A percentile compares a stretch with the other conserved stretches of the same genome.
These are phyloP conservation scores for Dothistroma septosporum DNA, from an alignment of 2,329 filamentous ascomycete genomes.

Conservation along the genomic window DNA sequence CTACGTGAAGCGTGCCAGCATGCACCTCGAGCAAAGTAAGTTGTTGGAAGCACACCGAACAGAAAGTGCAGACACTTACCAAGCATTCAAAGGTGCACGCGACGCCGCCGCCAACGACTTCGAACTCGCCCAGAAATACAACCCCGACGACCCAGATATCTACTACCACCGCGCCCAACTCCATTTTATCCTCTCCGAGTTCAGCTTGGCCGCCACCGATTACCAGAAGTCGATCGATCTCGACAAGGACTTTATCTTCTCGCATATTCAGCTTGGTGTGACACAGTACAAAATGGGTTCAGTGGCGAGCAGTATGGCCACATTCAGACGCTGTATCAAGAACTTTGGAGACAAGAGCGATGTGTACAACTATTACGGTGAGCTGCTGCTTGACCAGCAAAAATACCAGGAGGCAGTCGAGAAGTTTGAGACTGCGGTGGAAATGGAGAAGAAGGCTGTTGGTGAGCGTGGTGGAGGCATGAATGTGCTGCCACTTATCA, in stretches of 20 bases:
- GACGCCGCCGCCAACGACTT: slow-evolving; percentile 88
- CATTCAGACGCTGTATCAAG: slow-evolving; percentile 95
- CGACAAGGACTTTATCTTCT: slow-evolving; percentile 95
- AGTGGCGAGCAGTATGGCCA: slow-evolving; percentile 96
- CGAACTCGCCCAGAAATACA: slow-evolving; percentile 75
- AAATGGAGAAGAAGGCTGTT: slow-evolving; percentile 80
- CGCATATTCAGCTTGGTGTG: slow-evolving; percentile 96
- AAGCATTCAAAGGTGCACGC: slow-evolving; percentile 59
- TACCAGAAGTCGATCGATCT: slow-evolving; percentile 99
- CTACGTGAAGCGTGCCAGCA: slow-evolving; percentile 98
- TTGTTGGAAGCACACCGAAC: slow-evolving; percentile 6
- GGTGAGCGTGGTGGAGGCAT: slow-evolving; percentile 84
- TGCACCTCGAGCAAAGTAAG: slow-evolving; percentile 88
- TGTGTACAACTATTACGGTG: slow-evolving; percentile 99
- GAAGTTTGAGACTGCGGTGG: slow-evolving; percentile 97
- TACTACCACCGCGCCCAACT: slow-evolving; percentile 98
- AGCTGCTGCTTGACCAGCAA: slow-evolving; percentile 91
- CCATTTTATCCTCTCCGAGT: slow-evolving; percentile 95
- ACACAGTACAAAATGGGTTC: slow-evolving; percentile 99
- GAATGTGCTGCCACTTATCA: slow-evolving; percentile 96
- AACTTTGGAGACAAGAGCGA: slow-evolving; percentile 96
- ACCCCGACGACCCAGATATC: slow-evolving; percentile 87
- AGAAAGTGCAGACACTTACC: slow-evolving; percentile 4
- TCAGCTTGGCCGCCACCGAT: slow-evolving; percentile 89
- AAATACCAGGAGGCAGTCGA: slow-evolving; percentile 94